Evolutionary conservation across 2,329 filamentous ascomycete species (phyloP), one percentile per base, ranked within the genome.

Genomic region (Aspergillus piperis): DNA sequence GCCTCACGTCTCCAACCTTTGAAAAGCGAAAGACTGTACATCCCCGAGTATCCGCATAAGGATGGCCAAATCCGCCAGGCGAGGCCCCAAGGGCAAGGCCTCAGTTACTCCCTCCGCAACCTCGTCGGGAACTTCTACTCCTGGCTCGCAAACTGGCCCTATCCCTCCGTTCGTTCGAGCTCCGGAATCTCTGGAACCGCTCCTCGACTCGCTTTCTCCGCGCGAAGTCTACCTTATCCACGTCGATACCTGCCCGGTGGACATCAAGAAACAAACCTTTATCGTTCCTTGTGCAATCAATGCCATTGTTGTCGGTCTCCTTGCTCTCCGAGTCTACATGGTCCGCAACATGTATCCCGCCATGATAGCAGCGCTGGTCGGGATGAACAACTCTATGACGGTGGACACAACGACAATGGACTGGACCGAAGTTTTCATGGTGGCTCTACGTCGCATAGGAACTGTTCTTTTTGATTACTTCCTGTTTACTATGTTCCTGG

Each of bases 251-350:
- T 87, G 89, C 63, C 87, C 88, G 0, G 76, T 78, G 19, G 81
- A 83, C 27, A 86, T 93, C 78, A 97, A 97, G 78, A 86, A 86
- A 73, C 90, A 91, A 70, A 89, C 96, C 69, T 97, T 96, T 77
- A 70, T 87, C 51, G 87, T 96, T 0, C 92, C 93, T 15, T 82
- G 92, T 17, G 75, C 87, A 17, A 86, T 96, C 77, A 97, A 97
- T 76, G 59, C 89, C 36, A 77, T 80, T 66, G 87, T 97, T 59
- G 79, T 82, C 8, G 70, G 82, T 2, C 76, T 91, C 32, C 86
- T 96, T 67, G 67, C 82, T 60, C 87, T 87, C 80, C 89, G 93
- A 64, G 79, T 89, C 62, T 90, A 85, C 74, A 79, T 82, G 74
- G 88, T 91, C 66, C 66, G 85, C 11, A 90, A 90, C 0, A 89